Percentiles rank a stretch among this genome's conserved stretches.
Conservation (phyloP, 225 moss, liverwort and hornwort genomes). For the Sphagnum tenellum region DNA sequence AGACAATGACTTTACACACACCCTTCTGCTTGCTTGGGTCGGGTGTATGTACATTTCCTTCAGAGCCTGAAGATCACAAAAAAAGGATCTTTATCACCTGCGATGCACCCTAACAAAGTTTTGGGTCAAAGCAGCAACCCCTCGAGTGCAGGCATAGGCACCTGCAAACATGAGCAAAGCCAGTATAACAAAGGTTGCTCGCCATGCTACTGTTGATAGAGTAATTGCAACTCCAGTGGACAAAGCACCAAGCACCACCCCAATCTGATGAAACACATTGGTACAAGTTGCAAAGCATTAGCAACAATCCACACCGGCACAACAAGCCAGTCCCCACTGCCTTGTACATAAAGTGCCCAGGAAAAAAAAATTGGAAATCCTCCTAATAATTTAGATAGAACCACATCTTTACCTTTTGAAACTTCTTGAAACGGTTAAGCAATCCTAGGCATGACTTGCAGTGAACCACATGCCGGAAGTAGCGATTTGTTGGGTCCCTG, state of each 20-base stretch:
- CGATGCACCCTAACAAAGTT: slow-evolving; percentile 70
- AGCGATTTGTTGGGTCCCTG: slow-evolving; percentile 62
- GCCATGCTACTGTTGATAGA: slow-evolving; percentile 35
- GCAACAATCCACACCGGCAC: not conserved
- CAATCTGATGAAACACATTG: slow-evolving; percentile 14
- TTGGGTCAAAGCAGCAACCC: slow-evolving; percentile 29
- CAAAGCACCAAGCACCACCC: slow-evolving; percentile 36
- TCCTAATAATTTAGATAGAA: not conserved
- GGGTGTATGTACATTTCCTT: no score
- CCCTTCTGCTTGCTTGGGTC: no score
- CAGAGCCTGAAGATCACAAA: no score
- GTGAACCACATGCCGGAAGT: slow-evolving; percentile 78
- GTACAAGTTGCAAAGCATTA: not conserved
- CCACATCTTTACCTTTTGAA: slow-evolving; percentile 20
- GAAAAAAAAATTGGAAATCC: no score
- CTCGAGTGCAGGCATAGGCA: slow-evolving; percentile 50
- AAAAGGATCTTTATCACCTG: slow-evolving; percentile 12
- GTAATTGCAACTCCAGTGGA: slow-evolving; percentile 50
- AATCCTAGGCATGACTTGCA: slow-evolving; percentile 53
- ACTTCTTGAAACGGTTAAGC: slow-evolving; percentile 43
- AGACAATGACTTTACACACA: no score
- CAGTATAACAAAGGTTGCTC: slow-evolving; percentile 39
- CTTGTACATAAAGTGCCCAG: no score
- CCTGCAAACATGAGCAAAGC: slow-evolving; percentile 45
- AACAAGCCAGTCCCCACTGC: no score